phyloP scores from a whole-genome alignment of 2,329 filamentous ascomycete species.

The Exophiala dermatitidis region DNA sequence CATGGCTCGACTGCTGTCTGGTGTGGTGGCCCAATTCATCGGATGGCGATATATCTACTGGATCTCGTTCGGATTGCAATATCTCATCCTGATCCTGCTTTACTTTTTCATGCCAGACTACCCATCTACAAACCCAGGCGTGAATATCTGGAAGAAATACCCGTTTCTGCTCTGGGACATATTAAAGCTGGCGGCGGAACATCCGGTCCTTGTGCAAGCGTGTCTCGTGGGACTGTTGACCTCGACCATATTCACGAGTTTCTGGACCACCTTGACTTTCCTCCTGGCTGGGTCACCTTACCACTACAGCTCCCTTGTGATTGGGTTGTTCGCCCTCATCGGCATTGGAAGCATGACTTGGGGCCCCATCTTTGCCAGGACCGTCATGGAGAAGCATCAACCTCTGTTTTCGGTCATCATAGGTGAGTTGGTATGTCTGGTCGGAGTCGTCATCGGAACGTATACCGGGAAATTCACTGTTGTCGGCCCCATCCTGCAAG shows the following conservation, averaged over 20 bases:
- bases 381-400: slow-evolving; percentile 58
- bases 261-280: slow-evolving; percentile 74
- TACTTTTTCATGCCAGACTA: slow-evolving; percentile 76
- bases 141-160: slow-evolving; percentile 33
- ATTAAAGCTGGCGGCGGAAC: slow-evolving; percentile 52
- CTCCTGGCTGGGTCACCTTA: slow-evolving; percentile 67
- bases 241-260: slow-evolving; percentile 55
- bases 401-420: slow-evolving; percentile 62
- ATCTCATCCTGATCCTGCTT: slow-evolving; percentile 56
- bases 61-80: slow-evolving; percentile 66
- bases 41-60: slow-evolving; percentile 74
- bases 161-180: slow-evolving; percentile 57
- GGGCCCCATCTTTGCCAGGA: slow-evolving; percentile 61
- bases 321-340: slow-evolving; percentile 72
- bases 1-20: slow-evolving; percentile 66
- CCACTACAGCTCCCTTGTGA: slow-evolving; percentile 57
- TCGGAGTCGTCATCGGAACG: slow-evolving; percentile 35
- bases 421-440: slow-evolving; percentile 52
- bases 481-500: slow-evolving; percentile 67
- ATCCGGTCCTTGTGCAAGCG: slow-evolving; percentile 64
- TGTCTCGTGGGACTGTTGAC: slow-evolving; percentile 60
- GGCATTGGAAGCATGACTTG: slow-evolving; percentile 62
- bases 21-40: slow-evolving; percentile 65
- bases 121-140: slow-evolving; percentile 60
- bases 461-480: slow-evolving; percentile 45